Evolutionary conservation across 2,329 filamentous ascomycete genomes (phyloP).

Genomic region (Amauroascus niger): DNA sequence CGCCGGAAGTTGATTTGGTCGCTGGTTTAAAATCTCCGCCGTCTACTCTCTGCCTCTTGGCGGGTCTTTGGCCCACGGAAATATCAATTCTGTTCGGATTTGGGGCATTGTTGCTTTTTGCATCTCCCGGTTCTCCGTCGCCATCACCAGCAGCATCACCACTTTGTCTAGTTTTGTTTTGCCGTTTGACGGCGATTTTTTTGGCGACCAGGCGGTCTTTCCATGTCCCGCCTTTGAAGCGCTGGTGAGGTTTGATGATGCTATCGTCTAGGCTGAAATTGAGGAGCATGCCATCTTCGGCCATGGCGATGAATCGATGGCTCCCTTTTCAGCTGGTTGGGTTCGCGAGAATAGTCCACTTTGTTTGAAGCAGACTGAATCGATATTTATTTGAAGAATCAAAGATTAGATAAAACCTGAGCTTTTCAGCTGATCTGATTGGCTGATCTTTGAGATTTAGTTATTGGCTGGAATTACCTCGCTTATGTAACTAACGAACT

Average conservation of each 20-base stretch:
- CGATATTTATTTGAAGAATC: neutral
- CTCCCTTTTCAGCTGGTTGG: neutral
- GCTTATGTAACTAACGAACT: too few species aligned
- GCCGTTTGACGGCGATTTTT: slow-evolving; percentile 50
- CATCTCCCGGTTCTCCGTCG: neutral
- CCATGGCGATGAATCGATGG: slow-evolving; percentile 49
- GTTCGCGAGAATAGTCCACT: neutral
- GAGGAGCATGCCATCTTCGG: slow-evolving; percentile 87
- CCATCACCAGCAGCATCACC: too few species aligned
- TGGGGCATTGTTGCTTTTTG: neutral
- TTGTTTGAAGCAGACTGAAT: neutral
- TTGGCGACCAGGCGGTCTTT: slow-evolving; percentile 75
- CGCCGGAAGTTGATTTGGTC: slow-evolving; percentile 12
- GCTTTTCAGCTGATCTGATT: too few species aligned
- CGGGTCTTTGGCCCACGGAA: slow-evolving; percentile 22
- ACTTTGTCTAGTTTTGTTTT: slow-evolving; percentile 31
- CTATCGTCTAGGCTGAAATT: slow-evolving; percentile 74
- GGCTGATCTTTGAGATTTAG: too few species aligned
- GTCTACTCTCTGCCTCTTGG: slow-evolving; percentile 35
- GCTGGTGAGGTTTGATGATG: slow-evolving; percentile 50
- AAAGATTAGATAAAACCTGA: too few species aligned
- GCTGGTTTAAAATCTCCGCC: slow-evolving; percentile 31
- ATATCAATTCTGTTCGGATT: slow-evolving; percentile 29
- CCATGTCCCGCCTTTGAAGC: slow-evolving; percentile 86
- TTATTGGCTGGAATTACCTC: too few species aligned